These are phyloP conservation scores for Cordyceps javanica DNA, from an alignment of 2,329 filamentous ascomycete species.

Conservation along the genomic window DNA sequence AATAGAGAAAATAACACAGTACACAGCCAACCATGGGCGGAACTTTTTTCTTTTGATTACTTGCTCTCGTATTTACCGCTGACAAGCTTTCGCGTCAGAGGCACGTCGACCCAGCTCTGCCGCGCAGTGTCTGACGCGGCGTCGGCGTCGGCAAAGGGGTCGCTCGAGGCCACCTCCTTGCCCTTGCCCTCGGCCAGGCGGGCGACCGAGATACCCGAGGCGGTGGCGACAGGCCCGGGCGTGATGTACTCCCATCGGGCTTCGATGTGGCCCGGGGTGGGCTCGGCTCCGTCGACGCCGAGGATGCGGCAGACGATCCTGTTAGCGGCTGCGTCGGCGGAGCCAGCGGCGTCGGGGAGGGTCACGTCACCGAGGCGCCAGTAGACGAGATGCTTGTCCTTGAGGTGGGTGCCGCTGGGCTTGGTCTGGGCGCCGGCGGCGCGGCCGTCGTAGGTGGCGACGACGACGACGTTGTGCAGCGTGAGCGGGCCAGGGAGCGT, in stretches of 20 bases:
- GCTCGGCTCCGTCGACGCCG: constrained; percentile 62
- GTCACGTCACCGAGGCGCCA: constrained; percentile 76
- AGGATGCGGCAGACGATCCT: constrained; percentile 80
- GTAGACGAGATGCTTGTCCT: constrained; percentile 70
- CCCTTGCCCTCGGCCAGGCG: constrained; percentile 34
- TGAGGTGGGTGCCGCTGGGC: constrained; percentile 70
- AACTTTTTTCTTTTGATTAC: background rate
- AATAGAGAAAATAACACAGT: background rate
- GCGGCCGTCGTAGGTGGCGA: constrained; percentile 62
- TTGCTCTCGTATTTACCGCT: constrained; percentile 68
- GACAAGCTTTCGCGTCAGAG: constrained; percentile 59
- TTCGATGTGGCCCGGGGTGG: constrained; percentile 71
- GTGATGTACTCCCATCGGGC: constrained; percentile 67
- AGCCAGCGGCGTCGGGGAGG: constrained; percentile 45
- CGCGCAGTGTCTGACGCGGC: constrained; percentile 15
- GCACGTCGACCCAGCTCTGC: constrained; percentile 60
- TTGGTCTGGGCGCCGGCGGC: constrained; percentile 68
- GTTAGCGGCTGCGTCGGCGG: constrained; percentile 17
- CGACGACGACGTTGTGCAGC: constrained; percentile 67
- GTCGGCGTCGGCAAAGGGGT: constrained; percentile 61
- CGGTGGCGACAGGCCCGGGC: constrained; percentile 32
- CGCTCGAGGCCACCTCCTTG: constrained; percentile 39
- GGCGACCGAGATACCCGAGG: constrained; percentile 61
- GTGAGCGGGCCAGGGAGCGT: constrained; percentile 35
- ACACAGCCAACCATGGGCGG: background rate